Conservation (phyloP, 257 asterid species). For the Nicotiana tomentosiformis region DNA sequence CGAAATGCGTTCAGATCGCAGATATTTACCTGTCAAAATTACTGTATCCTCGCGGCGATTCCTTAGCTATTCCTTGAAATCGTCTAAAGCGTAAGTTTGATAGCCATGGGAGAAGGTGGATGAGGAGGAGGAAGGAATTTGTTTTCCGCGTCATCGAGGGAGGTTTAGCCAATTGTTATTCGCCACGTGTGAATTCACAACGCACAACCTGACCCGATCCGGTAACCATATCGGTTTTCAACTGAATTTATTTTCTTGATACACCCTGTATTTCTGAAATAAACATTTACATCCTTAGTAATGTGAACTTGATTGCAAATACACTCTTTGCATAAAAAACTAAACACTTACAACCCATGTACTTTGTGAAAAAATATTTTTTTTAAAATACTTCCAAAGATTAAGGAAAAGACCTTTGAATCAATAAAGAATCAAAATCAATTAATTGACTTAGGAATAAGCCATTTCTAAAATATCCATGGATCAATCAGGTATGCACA, state of each 20-base stretch:
- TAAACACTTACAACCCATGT: too few species aligned
- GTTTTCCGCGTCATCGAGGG: conserved; percentile 5
- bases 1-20: background rate
- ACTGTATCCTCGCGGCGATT: background rate
- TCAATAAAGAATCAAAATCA: too few species aligned
- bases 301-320: too few species aligned
- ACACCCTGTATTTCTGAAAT: too few species aligned
- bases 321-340: too few species aligned
- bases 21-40: background rate
- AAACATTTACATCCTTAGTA: too few species aligned
- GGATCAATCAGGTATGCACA: too few species aligned
- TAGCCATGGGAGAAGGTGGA: background rate
- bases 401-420: too few species aligned
- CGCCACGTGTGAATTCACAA: background rate
- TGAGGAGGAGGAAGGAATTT: background rate
- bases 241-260: background rate
- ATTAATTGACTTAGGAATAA: too few species aligned
- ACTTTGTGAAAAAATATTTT: too few species aligned
- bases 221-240: background rate
- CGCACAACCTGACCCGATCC: conserved; percentile 1
- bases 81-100: background rate
- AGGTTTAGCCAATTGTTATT: background rate
- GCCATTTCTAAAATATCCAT: too few species aligned
- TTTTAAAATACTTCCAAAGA: too few species aligned
- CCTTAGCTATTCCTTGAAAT: background rate